These are phyloP conservation scores for Xylariomycetidae sp. DNA, from an alignment of 2,329 filamentous ascomycete genomes.

Conservation along the genomic window DNA sequence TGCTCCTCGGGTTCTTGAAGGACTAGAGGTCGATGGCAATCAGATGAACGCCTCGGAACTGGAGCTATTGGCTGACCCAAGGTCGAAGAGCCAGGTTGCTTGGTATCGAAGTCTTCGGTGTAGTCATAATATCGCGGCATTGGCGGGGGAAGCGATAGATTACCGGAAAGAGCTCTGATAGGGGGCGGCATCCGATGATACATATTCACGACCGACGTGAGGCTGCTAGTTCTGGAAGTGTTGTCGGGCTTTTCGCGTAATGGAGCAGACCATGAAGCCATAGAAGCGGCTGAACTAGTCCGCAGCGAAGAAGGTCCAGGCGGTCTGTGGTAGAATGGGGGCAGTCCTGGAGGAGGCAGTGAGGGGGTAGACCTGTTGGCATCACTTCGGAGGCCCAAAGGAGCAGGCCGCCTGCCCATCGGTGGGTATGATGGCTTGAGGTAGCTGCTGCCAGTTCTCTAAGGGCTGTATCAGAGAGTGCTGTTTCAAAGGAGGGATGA, in stretches of 20 bases:
- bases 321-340: conserved; percentile 15
- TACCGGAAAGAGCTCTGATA: conserved; percentile 17
- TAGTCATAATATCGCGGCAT: conserved; percentile 47
- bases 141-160: conserved; percentile 18
- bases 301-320: conserved; percentile 17
- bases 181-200: conserved; percentile 30
- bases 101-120: conserved; percentile 43
- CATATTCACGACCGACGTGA: conserved; percentile 48
- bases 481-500: neutral
- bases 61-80: conserved; percentile 16
- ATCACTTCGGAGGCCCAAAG: conserved; percentile 35
- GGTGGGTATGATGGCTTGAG: conserved; percentile 35
- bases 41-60: conserved; percentile 13
- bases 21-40: conserved; percentile 15
- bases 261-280: conserved; percentile 24
- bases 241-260: conserved; percentile 29
- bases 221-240: conserved; percentile 40
- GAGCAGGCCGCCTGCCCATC: conserved; percentile 31
- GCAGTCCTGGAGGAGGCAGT: conserved; percentile 23
- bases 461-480: neutral
- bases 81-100: conserved; percentile 11
- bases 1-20: conserved; percentile 21
- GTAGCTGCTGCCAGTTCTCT: conserved; percentile 42
- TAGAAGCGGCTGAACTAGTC: conserved; percentile 32
- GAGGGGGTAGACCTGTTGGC: conserved; percentile 37